Evolutionary conservation across 208 protist genomes (phyloP).

Genomic region (Wallacemonas sp.): DNA sequence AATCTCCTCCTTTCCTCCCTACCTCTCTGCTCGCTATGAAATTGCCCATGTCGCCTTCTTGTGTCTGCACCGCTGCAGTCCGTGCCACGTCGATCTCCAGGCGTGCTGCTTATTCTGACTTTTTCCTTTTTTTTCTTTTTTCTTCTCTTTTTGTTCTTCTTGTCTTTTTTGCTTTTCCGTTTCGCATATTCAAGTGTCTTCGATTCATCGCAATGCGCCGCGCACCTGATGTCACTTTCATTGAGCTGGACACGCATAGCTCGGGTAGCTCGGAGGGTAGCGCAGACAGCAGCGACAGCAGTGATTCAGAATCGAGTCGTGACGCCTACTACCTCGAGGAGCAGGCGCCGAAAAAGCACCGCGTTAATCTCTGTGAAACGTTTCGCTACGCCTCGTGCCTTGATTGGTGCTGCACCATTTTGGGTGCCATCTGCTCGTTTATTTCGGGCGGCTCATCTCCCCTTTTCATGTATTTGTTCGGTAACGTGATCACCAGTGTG

Average conservation of each 20-base stretch:
- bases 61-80: too few species aligned
- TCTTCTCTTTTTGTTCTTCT: constrained; percentile 2
- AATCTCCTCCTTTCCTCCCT: too few species aligned
- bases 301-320: background rate
- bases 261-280: background rate
- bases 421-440: constrained; percentile 41
- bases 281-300: background rate
- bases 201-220: too few species aligned
- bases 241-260: background rate
- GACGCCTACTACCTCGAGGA: background rate
- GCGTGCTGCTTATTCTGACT: too few species aligned
- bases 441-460: constrained; percentile 34
- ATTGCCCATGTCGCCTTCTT: too few species aligned
- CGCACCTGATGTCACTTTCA: too few species aligned
- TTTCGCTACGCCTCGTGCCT: constrained; percentile 22
- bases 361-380: constrained; percentile 11
- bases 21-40: too few species aligned
- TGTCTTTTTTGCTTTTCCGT: background rate
- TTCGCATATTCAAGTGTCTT: background rate
- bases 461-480: constrained; percentile 43
- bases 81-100: too few species aligned
- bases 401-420: constrained; percentile 30
- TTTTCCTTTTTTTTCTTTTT: too few species aligned
- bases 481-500: constrained; percentile 26
- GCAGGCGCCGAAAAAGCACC: background rate